Evolutionary conservation across 139 green algal genomes (phyloP).

Genomic region (Auxenochlorella protothecoides): DNA sequence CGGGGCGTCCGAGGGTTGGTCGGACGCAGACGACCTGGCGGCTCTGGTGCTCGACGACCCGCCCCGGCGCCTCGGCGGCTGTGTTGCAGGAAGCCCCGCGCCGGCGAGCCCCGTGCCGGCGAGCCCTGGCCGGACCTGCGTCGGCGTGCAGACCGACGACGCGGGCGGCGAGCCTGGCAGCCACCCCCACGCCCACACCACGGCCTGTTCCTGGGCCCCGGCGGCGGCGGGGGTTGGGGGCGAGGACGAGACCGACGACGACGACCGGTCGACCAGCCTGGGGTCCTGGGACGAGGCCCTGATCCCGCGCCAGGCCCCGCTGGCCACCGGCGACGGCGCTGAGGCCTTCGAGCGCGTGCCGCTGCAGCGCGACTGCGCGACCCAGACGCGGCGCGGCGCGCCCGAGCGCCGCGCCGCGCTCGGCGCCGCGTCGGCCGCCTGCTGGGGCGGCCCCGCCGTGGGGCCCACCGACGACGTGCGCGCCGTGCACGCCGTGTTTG

Average conservation of each 20-base stretch:
- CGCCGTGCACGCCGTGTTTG: constrained; percentile 25
- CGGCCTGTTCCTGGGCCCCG: too few species aligned
- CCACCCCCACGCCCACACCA: not conserved
- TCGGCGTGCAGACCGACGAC: constrained; percentile 6
- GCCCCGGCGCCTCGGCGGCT: not conserved
- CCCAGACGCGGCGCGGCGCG: constrained; percentile 7
- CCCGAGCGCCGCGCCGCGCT: not conserved
- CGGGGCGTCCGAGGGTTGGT: constrained; percentile 15
- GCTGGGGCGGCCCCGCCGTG: not conserved
- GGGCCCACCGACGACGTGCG: constrained; percentile 12
- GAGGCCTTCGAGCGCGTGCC: constrained; percentile 12
- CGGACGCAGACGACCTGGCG: constrained; percentile 8
- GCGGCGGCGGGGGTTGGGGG: too few species aligned
- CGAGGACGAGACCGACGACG: not conserved
- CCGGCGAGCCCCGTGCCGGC: too few species aligned
- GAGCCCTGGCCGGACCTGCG: too few species aligned
- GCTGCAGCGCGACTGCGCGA: constrained; percentile 13
- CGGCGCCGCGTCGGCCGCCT: not conserved
- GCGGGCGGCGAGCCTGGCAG: not conserved
- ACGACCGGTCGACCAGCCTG: too few species aligned
- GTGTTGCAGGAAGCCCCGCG: not conserved
- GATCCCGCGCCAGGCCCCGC: not conserved
- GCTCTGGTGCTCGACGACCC: not conserved
- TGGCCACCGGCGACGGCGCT: not conserved
- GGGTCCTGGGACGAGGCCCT: not conserved